A percentile compares a stretch with the other conserved stretches of the same genome.
phyloP scores from a whole-genome alignment of 2,329 filamentous ascomycete species.

The Botryotinia narcissicola region DNA sequence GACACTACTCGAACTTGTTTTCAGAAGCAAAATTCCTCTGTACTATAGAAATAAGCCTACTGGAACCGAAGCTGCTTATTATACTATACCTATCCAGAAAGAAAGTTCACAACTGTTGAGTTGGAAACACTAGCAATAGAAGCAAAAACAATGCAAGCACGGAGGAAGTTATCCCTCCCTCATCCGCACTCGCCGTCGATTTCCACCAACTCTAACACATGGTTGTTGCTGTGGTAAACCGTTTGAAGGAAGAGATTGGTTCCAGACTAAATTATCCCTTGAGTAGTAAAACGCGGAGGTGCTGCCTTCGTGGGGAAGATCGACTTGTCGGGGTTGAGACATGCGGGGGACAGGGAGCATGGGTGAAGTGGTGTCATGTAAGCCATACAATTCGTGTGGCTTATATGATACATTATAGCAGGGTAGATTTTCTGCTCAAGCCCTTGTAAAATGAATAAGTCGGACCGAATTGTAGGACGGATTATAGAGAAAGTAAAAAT shows the following conservation, averaged over 20 bases:
- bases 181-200: neutral
- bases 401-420: neutral
- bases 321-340: conserved; percentile 12
- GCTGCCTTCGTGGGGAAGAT: conserved; percentile 19
- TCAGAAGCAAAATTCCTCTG: neutral
- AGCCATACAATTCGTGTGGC: neutral
- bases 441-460: conserved; percentile 17
- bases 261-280: neutral
- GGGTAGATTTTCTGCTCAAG: conserved; percentile 4
- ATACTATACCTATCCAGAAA: neutral
- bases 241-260: neutral
- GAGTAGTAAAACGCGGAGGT: neutral
- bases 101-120: neutral
- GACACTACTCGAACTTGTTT: neutral
- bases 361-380: conserved; percentile 12
- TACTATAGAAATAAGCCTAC: neutral
- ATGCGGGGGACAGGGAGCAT: conserved; percentile 21
- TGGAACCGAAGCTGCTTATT: neutral
- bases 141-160: neutral
- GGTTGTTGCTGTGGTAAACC: neutral
- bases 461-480: conserved; percentile 20
- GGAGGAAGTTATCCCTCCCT: neutral
- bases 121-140: neutral
- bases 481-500: neutral
- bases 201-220: neutral